Base-by-base conservation (phyloP, 2,329 filamentous ascomycete genomes). In the Penicillium occitanis region DNA sequence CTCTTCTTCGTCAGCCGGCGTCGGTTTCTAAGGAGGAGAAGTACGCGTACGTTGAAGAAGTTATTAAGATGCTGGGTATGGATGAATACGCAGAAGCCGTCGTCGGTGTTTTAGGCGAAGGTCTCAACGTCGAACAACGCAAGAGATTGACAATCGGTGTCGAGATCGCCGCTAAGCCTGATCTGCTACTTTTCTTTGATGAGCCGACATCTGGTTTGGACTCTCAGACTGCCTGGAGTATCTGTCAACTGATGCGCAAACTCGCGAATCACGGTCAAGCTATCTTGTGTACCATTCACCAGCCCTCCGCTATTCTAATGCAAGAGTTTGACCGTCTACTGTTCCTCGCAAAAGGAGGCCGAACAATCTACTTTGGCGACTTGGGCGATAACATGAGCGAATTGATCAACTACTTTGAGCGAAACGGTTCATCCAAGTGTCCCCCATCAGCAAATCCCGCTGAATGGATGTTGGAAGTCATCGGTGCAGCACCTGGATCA, bases 201-300 rank as follows among this genome's bases (percentile, higher is more conserved):
- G 94, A 98, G 78, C 94, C 94, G 11, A 97, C 93, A 2, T 97
- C 93, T 33, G 94, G 94, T 82, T 87, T 97, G 25, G 94, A 97
- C 78, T 92, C 89, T 74, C 93, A 97, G 77, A 96, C 93, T 0
- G 94, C 93, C 0, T 97, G 92, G 92, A 91, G 92, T 69, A 97
- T 97, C 75, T 85, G 92, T 60, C 90, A 92, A 76, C 85, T 97
- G 10, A 86, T 98, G 50, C 90, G 96, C 78, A 97, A 96, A 80
- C 85, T 97, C 37, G 92, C 92, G 72, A 91, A 95, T 76, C 91
- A 88, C 69, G 93, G 94, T 17, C 92, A 96, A 76, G 93, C 94
- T 61, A 92, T 97, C 77, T 87, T 97, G 17, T 97, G 93, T 81
- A 97, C 94, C 0, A 97, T 97, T 68, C 94, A 98, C 77, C 94